phyloP scores from a whole-genome alignment of 2,329 filamentous ascomycete genomes.

The Xylaria hypoxylon region DNA sequence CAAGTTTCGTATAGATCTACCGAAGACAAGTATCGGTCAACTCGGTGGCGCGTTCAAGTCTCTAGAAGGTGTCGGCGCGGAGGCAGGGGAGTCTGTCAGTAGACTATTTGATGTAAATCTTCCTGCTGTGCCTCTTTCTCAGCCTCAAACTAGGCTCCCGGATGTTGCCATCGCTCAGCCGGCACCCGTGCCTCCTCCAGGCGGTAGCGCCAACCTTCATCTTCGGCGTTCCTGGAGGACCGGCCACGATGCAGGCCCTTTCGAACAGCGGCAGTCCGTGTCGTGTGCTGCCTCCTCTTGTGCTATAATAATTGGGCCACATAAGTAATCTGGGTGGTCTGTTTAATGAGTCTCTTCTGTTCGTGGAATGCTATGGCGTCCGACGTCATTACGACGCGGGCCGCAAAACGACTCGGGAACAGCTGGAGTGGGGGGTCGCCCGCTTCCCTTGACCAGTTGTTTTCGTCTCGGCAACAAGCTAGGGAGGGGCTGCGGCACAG shows the following conservation, averaged over 20 bases:
- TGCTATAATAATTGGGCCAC: conserved; percentile 4
- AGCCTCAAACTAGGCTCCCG: not conserved
- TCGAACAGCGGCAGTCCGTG: not conserved
- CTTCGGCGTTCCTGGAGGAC: conserved; percentile 13
- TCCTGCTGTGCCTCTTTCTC: not conserved
- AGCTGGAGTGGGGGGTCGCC: not conserved
- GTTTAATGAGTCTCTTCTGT: not conserved
- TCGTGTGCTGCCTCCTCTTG: conserved; percentile 1
- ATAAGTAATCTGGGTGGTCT: not conserved
- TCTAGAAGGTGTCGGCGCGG: not conserved
- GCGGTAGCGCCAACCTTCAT: not conserved
- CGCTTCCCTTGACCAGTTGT: not conserved
- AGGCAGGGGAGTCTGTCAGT: not conserved
- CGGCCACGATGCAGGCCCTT: not conserved
- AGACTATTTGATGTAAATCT: not conserved
- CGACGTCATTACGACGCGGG: conserved; percentile 23
- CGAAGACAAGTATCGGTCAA: not conserved
- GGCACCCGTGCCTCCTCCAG: not conserved
- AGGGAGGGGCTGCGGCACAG: conserved; percentile 17
- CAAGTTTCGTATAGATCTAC: no score
- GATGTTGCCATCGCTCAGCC: not conserved
- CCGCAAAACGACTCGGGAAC: conserved; percentile 37
- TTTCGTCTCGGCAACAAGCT: not conserved
- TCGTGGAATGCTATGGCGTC: conserved; percentile 28
- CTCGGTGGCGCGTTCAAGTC: not conserved